Evolutionary conservation across 768 basidiomycete species (phyloP).

Genomic region (Amanita inopinata): DNA sequence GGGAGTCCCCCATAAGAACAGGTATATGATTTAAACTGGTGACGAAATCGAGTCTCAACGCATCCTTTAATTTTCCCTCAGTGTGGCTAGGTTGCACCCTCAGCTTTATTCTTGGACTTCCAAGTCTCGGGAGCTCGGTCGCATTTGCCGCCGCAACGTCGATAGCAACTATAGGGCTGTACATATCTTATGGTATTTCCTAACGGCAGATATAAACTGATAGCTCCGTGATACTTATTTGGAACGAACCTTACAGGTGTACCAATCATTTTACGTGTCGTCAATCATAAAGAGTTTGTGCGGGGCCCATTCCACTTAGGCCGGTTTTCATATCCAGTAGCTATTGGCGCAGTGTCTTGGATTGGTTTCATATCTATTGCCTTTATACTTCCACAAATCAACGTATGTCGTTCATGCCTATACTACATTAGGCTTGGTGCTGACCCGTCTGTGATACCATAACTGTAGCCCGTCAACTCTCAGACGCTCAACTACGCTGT

Average conservation of each 20-base stretch:
- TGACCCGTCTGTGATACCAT: slow-evolving; percentile 2
- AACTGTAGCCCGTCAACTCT: slow-evolving; percentile 46
- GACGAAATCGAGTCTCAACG: slow-evolving; percentile 1
- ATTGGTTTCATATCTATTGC: slow-evolving; percentile 64
- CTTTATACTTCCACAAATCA: slow-evolving; percentile 64
- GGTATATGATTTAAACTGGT: slow-evolving; percentile 36
- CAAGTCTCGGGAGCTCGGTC: slow-evolving; percentile 62
- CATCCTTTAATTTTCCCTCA: slow-evolving; percentile 14
- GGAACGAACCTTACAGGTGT: slow-evolving; percentile 37
- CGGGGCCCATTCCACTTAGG: slow-evolving; percentile 71
- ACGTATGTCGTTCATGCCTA: slow-evolving; percentile 25
- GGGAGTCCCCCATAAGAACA: slow-evolving; percentile 59
- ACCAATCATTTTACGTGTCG: slow-evolving; percentile 58
- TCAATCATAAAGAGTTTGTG: slow-evolving; percentile 48
- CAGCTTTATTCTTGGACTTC: slow-evolving; percentile 66
- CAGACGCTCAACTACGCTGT: slow-evolving; percentile 70
- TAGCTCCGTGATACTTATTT: background rate
- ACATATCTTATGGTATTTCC: slow-evolving; percentile 70
- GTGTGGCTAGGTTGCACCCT: slow-evolving; percentile 76
- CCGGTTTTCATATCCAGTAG: slow-evolving; percentile 48
- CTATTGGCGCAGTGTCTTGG: slow-evolving; percentile 51
- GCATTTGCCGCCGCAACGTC: slow-evolving; percentile 54
- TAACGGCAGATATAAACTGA: slow-evolving; percentile 12
- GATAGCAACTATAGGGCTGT: slow-evolving; percentile 68
- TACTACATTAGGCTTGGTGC: no score